Percentiles rank a stretch among this genome's conserved stretches.
Evolutionary conservation across 192 early-diverging fungal species (phyloP).

Genomic region (Gorgonomyces haynaldii): DNA sequence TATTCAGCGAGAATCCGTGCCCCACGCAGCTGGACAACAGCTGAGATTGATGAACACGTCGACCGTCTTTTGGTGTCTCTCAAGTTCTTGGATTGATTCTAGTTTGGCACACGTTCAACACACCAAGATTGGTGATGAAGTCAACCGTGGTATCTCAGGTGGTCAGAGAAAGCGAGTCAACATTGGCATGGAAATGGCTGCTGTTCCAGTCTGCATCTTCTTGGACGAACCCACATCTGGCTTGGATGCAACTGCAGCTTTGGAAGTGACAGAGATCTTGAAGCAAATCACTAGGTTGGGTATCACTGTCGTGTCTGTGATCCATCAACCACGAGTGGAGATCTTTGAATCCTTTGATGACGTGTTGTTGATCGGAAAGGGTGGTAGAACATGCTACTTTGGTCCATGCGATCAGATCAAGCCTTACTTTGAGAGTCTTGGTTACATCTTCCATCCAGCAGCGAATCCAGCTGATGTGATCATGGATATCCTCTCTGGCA

Average conservation of each 20-base stretch:
- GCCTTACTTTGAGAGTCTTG: conserved; percentile 13
- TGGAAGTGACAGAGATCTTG: conserved; percentile 67
- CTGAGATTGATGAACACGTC: conserved; percentile 33
- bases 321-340: conserved; percentile 66
- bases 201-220: conserved; percentile 59
- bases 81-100: not conserved
- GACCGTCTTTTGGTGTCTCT: conserved; percentile 33
- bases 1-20: conserved; percentile 67
- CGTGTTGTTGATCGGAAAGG: conserved; percentile 48
- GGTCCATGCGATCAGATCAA: conserved; percentile 9
- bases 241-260: conserved; percentile 47
- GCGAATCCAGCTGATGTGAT: conserved; percentile 15
- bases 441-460: conserved; percentile 7
- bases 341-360: conserved; percentile 67
- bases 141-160: conserved; percentile 37
- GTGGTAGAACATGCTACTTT: conserved; percentile 38
- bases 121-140: conserved; percentile 30
- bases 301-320: conserved; percentile 52
- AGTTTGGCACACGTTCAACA: conserved; percentile 5
- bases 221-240: conserved; percentile 78
- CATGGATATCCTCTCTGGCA: conserved; percentile 17
- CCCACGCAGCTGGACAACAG: conserved; percentile 36
- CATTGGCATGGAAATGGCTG: conserved; percentile 29
- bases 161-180: conserved; percentile 49
- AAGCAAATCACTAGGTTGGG: conserved; percentile 59